Base-by-base conservation (phyloP, 768 basidiomycete species). In the Dioszegia aurantiaca region DNA sequence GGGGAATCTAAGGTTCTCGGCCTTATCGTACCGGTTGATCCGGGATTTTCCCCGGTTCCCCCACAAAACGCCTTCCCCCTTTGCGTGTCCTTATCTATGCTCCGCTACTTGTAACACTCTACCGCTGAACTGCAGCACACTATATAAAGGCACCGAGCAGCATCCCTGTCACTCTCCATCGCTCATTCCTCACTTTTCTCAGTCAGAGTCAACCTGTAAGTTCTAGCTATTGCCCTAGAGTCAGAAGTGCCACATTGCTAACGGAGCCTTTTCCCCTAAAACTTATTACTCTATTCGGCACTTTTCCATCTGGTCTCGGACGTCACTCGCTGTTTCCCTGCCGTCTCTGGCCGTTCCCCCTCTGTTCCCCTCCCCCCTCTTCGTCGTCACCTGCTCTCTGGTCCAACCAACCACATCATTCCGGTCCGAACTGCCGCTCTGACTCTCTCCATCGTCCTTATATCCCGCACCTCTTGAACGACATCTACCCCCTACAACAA, bases 41-140 rank as follows among this genome's bases (percentile, higher is more conserved):
- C 43, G 19, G 10, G 17, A n/a, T 19, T 21, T 44, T 4, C 43
- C 43, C 43, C 43, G 8, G 16, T 23, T 44, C 43, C 43, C 40
- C 43, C 43, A 19, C 21, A 42, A 42, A 9, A 19, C 17, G 27
- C 27, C 24, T 28, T 47, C 24, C 24, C n/a, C 26, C 46, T 30
- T 30, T 28, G 17, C 17, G 5, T 24, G 44, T 24, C 44, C 46
- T 47, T 47, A 47, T 47, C 46, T 47, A 30, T 47, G 26, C 44
- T 45, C 44, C 44, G 44, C 44, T 14, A 14, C 24, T 12, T n/a
- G 19, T 27, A 14, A 21, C 21, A 45, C n/a, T n/a, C n/a, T n/a
- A n/a, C n/a, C n/a, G n/a, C n/a, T n/a, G n/a, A n/a, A n/a, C n/a
- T n/a, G n/a, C n/a, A n/a, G n/a, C n/a, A n/a, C n/a, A n/a, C n/a